Base-by-base conservation (phyloP, 768 basidiomycete species). In the Dioszegia crocea region DNA sequence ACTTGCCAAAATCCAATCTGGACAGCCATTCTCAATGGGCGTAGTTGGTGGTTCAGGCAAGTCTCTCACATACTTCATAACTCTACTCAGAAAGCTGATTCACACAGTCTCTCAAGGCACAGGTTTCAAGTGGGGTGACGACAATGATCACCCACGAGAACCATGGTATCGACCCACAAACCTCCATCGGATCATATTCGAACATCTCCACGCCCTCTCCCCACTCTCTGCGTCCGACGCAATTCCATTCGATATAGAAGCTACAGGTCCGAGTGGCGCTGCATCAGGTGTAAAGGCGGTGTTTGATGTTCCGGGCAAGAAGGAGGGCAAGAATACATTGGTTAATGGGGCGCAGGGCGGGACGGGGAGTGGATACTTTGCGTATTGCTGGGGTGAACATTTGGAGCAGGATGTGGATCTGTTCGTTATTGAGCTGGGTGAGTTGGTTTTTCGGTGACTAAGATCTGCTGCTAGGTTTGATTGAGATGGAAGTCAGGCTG, bases 341-440 rank as follows among this genome's bases (percentile, higher is more conserved):
- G 40, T 73, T 16, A 75, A 71, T 51, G 74, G 74, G 14, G 74
- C 74, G 4, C 67, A 70, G 48, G 74, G 74, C 19, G 71, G 71
- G 16, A 64, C 62, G 4, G 70, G 74, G 54, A 51, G 60, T 19
- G 64, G 68, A 19, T 77, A 77, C 56, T 75, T 76, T 52, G 64
- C 68, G 12, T 51, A 68, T 14, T 77, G 76, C 52, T 76, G 70
- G 56, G 60, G 62, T 23, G 75, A 77, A 53, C 75, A 76, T 58
- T 62, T 77, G 11, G 65, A 66, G 0, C 66, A 71, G 50, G 71
- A 75, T 46, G 66, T 67, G n/a, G 76, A 77, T 61, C 56, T 77
- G 39, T 66, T 75, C 30, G 27, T 76, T 3, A 57, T 76, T 17
- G 76, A 77, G 45, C 56, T 77, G 14, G 56, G 68, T 64, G 61